Evolutionary conservation across 1,284 basidiomycete genomes (phyloP), one percentile per base, ranked within the genome.

Genomic region (Malassezia sympodialis): DNA sequence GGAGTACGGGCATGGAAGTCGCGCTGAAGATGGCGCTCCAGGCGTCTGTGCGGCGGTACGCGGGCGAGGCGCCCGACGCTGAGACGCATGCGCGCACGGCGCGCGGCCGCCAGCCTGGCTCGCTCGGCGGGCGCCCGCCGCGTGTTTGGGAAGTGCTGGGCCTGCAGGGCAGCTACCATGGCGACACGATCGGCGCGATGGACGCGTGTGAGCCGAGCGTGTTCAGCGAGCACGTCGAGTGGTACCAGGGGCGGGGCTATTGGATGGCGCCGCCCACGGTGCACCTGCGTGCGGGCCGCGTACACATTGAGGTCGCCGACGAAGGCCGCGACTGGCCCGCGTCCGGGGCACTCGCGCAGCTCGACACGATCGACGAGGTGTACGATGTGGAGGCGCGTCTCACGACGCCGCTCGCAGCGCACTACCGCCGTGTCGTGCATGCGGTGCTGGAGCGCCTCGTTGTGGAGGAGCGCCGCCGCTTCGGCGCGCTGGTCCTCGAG

Each of bases 121-220:
- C 59, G 23, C 45, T 62, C 15, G 58, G 49, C 2, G 67, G 70
- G 4, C 55, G 62, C 17, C 51, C 60, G 0, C 56, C 57, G 17
- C 53, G 64, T 59, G 78, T 82, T 31, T 78, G 93, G 14, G 87
- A 88, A 15, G 81, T 98, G 0, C 75, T 98, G 2, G 93, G 93
- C 0, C 72, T 96, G 39, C 86, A 84, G 62, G 93, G 93, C 1
- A 90, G 89, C 68, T 98, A 98, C 76, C 93, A 98, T 68, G 93
- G 93, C 6, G 93, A 98, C 75, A 96, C 93, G 17, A 94, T 96
- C 64, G 93, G 93, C 1, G 85, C 86, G 0, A 96, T 98, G 93
- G 89, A 96, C 65, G 93, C 93, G 3, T 87, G 85, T 64, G 87
- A 90, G 67, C 78, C 79, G 8, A 87, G 87, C 12, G 85, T 93